phyloP scores from a whole-genome alignment of 108 stramenopile species.

The Pinguiococcus pyrenoidosus region DNA sequence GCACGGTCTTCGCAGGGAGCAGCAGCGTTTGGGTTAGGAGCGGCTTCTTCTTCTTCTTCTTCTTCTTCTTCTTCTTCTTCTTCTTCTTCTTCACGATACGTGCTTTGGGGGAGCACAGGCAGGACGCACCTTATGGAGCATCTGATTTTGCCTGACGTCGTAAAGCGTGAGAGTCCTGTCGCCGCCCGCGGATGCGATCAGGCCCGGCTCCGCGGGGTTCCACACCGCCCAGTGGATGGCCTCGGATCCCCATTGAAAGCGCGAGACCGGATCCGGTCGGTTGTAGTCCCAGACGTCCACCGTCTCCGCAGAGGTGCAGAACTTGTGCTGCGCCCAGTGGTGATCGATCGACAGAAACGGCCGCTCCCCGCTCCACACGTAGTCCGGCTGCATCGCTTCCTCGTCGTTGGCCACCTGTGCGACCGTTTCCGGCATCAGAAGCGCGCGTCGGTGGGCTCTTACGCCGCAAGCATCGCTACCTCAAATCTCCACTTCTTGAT shows the following conservation, averaged over 20 bases:
- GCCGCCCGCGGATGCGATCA: conserved; percentile 70
- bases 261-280: conserved; percentile 61
- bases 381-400: conserved; percentile 29
- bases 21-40: too few relatives aligned
- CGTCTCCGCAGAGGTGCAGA: conserved; percentile 77
- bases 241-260: conserved; percentile 73
- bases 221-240: conserved; percentile 74
- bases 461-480: conserved; percentile 4
- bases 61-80: too few relatives aligned
- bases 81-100: too few relatives aligned
- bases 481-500: conserved; percentile 53
- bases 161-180: conserved; percentile 84
- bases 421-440: background rate
- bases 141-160: too few relatives aligned
- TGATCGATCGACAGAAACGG: conserved; percentile 83
- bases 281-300: conserved; percentile 78
- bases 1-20: conserved; percentile 74
- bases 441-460: conserved; percentile 5
- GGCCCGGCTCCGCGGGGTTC: conserved; percentile 82
- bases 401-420: background rate
- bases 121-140: too few relatives aligned
- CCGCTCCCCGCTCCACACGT: conserved; percentile 26
- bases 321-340: conserved; percentile 63
- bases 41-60: too few relatives aligned
- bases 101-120: too few relatives aligned